A percentile compares a stretch with the other conserved stretches of the same genome.
phyloP scores from a whole-genome alignment of 2,329 filamentous ascomycete genomes.

The Fusarium sarcochroum region DNA sequence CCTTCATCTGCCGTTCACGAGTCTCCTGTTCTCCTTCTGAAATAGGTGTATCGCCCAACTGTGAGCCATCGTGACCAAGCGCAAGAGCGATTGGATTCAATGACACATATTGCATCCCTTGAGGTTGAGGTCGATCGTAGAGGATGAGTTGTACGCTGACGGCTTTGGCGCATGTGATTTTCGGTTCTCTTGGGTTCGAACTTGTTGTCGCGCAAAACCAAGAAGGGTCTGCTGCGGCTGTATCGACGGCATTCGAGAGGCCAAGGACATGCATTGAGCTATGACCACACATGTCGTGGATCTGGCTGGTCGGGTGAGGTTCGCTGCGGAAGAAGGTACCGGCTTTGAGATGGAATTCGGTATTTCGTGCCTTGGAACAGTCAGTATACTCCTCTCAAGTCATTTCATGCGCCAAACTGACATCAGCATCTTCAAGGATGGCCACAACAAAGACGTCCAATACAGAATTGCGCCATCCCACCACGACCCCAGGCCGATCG shows the following conservation, averaged over 20 bases:
- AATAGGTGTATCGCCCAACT: constrained; percentile 53
- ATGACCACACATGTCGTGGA: constrained; percentile 88
- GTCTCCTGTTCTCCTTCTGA: constrained; percentile 81
- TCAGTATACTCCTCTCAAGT: constrained; percentile 43
- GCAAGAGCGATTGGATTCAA: constrained; percentile 89
- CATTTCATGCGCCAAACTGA: constrained; percentile 58
- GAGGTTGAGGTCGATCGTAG: constrained; percentile 88
- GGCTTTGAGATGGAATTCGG: constrained; percentile 88
- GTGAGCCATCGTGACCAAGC: constrained; percentile 77
- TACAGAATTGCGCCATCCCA: constrained; percentile 95
- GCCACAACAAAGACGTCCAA: constrained; percentile 92
- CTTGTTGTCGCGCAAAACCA: constrained; percentile 75
- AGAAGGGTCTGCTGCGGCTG: constrained; percentile 71
- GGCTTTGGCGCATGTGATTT: constrained; percentile 78
- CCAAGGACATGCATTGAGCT: constrained; percentile 88
- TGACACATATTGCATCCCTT: constrained; percentile 96
- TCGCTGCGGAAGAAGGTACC: constrained; percentile 88
- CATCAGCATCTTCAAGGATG: constrained; percentile 91
- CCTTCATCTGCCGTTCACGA: constrained; percentile 70
- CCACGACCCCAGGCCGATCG: constrained; percentile 83
- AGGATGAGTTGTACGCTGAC: constrained; percentile 88
- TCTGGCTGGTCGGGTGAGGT: constrained; percentile 82
- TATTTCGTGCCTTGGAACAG: constrained; percentile 74
- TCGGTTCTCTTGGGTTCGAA: constrained; percentile 71
- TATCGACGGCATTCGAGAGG: constrained; percentile 75